These are phyloP conservation scores for Tillandsia fasciculata DNA, from an alignment of 176 grass and related monocot species.

Conservation along the genomic window DNA sequence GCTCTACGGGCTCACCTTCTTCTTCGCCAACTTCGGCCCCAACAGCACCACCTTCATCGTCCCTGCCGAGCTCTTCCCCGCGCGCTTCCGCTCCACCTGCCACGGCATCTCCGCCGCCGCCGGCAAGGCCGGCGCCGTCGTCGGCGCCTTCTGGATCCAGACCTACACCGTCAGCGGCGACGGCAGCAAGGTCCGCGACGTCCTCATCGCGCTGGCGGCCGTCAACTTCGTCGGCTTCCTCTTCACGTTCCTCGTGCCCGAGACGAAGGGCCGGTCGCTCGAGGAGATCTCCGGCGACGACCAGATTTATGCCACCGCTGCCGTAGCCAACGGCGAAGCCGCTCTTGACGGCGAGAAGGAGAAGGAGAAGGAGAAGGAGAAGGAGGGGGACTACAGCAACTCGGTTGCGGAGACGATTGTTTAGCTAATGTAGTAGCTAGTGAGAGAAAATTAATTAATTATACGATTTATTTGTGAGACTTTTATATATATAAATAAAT, in stretches of 20 bases:
- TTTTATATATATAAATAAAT: too few relatives aligned
- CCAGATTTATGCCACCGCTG: background rate
- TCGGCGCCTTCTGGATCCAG: conserved; percentile 34
- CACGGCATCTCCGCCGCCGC: conserved; percentile 46
- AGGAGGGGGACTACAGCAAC: too few relatives aligned
- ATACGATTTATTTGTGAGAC: too few relatives aligned
- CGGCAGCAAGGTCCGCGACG: background rate
- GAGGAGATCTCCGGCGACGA: background rate
- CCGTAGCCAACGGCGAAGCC: background rate
- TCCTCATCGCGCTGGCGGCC: background rate
- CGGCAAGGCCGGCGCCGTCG: conserved; percentile 34
- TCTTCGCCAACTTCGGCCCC: conserved; percentile 72
- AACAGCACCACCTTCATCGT: conserved; percentile 66
- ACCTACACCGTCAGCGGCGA: background rate
- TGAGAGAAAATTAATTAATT: too few relatives aligned
- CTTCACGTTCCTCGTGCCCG: background rate
- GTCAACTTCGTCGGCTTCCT: background rate
- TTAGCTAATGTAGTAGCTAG: too few relatives aligned
- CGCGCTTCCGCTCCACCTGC: conserved; percentile 38
- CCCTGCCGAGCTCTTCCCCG: conserved; percentile 49
- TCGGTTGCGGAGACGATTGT: too few relatives aligned
- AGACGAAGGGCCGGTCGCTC: background rate
- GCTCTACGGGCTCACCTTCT: conserved; percentile 52
- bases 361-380: too few relatives aligned
- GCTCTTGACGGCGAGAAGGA: too few relatives aligned